These are phyloP conservation scores for Furcasterigmium sp. DNA, from an alignment of 2,329 filamentous ascomycete genomes.

Conservation along the genomic window DNA sequence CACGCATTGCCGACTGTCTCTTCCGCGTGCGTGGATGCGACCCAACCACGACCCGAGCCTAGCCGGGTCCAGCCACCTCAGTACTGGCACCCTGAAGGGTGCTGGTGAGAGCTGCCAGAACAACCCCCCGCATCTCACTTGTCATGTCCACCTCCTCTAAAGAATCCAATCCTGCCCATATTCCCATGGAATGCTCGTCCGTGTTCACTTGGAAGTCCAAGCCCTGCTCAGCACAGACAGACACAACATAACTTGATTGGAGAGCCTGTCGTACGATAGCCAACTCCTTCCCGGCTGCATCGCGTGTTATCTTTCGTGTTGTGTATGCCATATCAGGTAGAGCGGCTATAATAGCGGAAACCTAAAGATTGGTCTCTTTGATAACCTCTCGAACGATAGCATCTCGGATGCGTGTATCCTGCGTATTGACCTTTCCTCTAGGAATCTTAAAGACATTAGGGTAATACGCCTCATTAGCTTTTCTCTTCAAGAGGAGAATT, in stretches of 20 bases:
- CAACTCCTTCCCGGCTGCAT: neutral
- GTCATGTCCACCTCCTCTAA: neutral
- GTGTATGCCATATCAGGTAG: neutral
- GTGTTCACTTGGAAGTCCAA: neutral
- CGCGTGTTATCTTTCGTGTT: neutral
- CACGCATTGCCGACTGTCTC: no score
- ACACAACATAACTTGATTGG: neutral
- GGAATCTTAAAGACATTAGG: slow-evolving; percentile 2
- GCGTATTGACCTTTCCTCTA: slow-evolving; percentile 1
- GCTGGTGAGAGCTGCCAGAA: neutral
- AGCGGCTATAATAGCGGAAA: neutral
- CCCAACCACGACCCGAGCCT: no score
- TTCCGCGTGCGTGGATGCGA: no score
- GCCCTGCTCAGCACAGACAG: neutral
- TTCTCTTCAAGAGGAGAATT: slow-evolving; percentile 2
- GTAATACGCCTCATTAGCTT: neutral
- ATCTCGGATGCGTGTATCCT: neutral
- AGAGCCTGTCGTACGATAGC: neutral
- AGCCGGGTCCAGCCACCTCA: no score
- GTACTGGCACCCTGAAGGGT: no score
- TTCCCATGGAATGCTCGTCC: neutral
- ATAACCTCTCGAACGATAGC: slow-evolving; percentile 2
- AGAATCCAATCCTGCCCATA: neutral
- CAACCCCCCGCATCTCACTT: neutral
- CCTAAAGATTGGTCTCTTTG: slow-evolving; percentile 1